Evolutionary conservation across 2,329 filamentous ascomycete genomes (phyloP).

Genomic region (Aspergillus jensenii): DNA sequence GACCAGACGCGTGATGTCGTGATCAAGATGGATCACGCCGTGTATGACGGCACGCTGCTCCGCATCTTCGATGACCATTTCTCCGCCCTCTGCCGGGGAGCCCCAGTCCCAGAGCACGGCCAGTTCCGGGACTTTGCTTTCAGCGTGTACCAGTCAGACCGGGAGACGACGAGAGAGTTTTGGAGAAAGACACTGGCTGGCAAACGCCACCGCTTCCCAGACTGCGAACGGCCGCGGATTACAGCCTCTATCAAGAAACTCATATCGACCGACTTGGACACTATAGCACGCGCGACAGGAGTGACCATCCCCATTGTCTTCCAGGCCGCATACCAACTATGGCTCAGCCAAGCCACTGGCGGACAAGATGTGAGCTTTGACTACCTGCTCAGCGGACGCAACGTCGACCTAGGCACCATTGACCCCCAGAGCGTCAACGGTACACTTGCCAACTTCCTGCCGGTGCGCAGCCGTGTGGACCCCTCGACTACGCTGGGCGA

Average conservation of each 20-base stretch:
- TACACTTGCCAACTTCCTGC: background rate
- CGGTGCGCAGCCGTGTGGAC: background rate
- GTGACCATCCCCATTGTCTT: background rate
- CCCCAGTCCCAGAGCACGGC: no score
- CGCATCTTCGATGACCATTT: background rate
- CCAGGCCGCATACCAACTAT: background rate
- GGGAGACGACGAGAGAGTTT: no score
- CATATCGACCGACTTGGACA: no score
- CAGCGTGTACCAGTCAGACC: no score
- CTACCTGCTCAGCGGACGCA: background rate
- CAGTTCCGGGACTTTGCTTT: no score
- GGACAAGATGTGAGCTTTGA: background rate
- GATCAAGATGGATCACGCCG: background rate
- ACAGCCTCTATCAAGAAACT: no score
- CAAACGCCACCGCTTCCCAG: no score
- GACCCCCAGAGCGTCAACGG: background rate
- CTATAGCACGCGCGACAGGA: background rate
- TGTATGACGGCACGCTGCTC: background rate
- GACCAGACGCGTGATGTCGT: background rate
- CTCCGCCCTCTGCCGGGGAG: background rate
- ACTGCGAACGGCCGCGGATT: no score
- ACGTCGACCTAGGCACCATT: background rate
- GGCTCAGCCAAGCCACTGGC: background rate
- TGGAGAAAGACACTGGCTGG: no score
- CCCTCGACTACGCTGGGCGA: background rate